phyloP scores from a whole-genome alignment of 2,329 filamentous ascomycete species.

The Mycocentrospora acerina region DNA sequence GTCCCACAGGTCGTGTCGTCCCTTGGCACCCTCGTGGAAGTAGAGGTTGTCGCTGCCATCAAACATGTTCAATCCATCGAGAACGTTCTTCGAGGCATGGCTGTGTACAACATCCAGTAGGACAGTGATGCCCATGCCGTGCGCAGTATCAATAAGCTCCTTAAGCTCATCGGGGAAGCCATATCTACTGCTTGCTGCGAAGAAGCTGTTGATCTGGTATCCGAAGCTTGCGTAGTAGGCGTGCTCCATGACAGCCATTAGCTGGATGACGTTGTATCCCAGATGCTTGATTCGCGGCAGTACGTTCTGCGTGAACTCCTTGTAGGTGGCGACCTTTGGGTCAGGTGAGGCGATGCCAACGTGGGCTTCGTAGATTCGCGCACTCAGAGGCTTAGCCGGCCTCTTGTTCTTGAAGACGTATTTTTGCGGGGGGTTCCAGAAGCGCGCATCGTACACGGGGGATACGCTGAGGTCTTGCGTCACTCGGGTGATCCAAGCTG shows the following conservation, averaged over 20 bases:
- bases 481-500: conserved; percentile 96
- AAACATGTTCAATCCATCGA: conserved; percentile 94
- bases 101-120: conserved; percentile 96
- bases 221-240: conserved; percentile 99
- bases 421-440: conserved; percentile 90
- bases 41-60: conserved; percentile 94
- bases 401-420: conserved; percentile 83
- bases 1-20: conserved; percentile 91
- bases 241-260: conserved; percentile 99
- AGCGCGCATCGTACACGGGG: conserved; percentile 88
- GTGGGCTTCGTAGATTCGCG: conserved; percentile 97
- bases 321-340: conserved; percentile 86
- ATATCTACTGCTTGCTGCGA: conserved; percentile 93
- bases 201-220: conserved; percentile 99
- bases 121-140: conserved; percentile 85
- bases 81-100: conserved; percentile 95
- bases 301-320: conserved; percentile 93
- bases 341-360: conserved; percentile 96
- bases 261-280: conserved; percentile 95
- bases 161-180: conserved; percentile 93
- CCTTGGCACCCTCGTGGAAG: conserved; percentile 85
- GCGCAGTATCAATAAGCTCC: conserved; percentile 93
- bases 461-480: conserved; percentile 90
- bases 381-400: conserved; percentile 80
- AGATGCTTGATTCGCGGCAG: conserved; percentile 85